phyloP scores from a whole-genome alignment of 169 alveolate genomes.

The Eimeria acervulina region DNA sequence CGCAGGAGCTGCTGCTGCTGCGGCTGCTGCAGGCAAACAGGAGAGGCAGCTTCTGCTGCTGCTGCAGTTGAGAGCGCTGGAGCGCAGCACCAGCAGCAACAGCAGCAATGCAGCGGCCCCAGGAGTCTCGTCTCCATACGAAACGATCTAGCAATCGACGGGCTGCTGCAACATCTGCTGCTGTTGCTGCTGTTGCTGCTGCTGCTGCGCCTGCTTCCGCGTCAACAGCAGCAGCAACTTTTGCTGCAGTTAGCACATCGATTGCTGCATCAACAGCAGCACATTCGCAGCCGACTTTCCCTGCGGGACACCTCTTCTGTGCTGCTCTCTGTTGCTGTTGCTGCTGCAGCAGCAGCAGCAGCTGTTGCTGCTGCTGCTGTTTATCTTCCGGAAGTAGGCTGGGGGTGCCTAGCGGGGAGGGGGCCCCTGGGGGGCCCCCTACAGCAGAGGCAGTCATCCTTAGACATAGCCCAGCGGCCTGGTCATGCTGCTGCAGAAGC shows the following conservation, averaged over 20 bases:
- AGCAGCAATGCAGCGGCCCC: not conserved
- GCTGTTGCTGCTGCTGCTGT: too few relatives aligned
- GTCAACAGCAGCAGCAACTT: too few relatives aligned
- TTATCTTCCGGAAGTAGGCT: not conserved
- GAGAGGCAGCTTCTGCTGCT: too few relatives aligned
- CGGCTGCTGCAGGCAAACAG: too few relatives aligned
- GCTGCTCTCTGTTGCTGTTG: too few relatives aligned
- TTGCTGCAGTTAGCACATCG: conserved; percentile 26
- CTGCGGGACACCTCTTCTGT: not conserved
- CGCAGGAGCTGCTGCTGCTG: too few relatives aligned
- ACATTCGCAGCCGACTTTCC: not conserved
- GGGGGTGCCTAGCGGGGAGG: not conserved
- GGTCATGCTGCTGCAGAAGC: conserved; percentile 4
- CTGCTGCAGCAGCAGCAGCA: too few relatives aligned
- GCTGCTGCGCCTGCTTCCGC: too few relatives aligned
- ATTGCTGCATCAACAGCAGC: not conserved
- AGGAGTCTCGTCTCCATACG: not conserved
- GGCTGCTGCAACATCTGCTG: not conserved
- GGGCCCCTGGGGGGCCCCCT: not conserved
- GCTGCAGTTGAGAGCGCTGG: too few relatives aligned
- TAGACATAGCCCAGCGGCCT: not conserved
- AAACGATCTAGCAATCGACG: not conserved
- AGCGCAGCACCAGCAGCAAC: too few relatives aligned
- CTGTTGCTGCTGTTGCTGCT: too few relatives aligned
- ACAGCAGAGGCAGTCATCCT: not conserved